Base-by-base conservation (phyloP, 2,329 filamentous ascomycete genomes). In the Alternaria sp. region DNA sequence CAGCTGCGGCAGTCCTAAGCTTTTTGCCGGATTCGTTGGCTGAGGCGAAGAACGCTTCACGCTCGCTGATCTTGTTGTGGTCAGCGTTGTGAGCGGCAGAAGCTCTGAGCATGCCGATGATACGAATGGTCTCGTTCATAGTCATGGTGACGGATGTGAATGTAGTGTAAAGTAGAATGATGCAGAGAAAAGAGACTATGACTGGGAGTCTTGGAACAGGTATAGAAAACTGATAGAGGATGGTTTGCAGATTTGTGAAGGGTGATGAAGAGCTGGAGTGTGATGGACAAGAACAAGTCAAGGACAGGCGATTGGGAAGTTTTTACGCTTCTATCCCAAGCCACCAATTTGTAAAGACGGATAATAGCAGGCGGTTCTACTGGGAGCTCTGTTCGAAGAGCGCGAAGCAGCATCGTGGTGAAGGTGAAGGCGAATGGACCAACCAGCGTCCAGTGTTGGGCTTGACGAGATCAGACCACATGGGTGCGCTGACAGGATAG, bases 51-150 rank as follows among this genome's bases (percentile, higher is more conserved):
- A 59, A 55, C 41, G 22, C 48, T 46, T 59, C 38, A 41, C 55
- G 38, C 12, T 62, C 44, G 42, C 62, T 49, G 39, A 46, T n/a
- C 64, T 74, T 68, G 54, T 65, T 53, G 53, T 59, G n/a, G 53
- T 69, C 55, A 68, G 66, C 60, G 51, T 55, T 67, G 51, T 68
- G 61, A 28, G 65, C 63, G 41, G 65, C 61, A 57, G 70, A 72
- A 52, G 65, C 64, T 62, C 65, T 65, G 39, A 74, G 64, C 65
- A 76, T 62, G 43, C 26, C 59, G 32, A 70, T 63, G 36, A 73
- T 64, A 56, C 68, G 65, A 57, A 55, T 51, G 14, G 62, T 54
- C 51, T 75, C 70, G 43, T 63, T 49, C 71, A 75, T 74, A 38
- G 46, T 65, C 60, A 55, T 48, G 38, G 43, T 57, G 39, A 34